These are phyloP conservation scores for Sparassis latifolia DNA, from an alignment of 1,284 basidiomycete genomes.

Conservation along the genomic window DNA sequence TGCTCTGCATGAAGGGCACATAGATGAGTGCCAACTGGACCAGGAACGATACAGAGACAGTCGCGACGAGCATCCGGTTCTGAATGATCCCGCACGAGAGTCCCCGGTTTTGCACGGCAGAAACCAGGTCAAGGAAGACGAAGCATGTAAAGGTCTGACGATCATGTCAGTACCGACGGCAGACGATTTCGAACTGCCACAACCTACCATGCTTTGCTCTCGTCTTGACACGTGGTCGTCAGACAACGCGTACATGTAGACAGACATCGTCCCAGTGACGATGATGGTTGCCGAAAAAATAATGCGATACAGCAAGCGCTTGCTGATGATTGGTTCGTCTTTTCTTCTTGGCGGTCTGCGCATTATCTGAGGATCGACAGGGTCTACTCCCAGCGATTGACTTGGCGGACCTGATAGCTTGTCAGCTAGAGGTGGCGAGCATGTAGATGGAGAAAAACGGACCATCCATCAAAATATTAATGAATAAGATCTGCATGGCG, in stretches of 20 bases:
- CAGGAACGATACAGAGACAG: conserved; percentile 79
- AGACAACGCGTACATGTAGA: conserved; percentile 79
- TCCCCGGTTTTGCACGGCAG: conserved; percentile 91
- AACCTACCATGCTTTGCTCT: conserved; percentile 89
- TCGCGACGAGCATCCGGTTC: conserved; percentile 87
- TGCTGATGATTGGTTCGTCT: conserved; percentile 82
- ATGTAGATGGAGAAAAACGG: conserved; percentile 1
- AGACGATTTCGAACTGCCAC: background rate
- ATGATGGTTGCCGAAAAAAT: conserved; percentile 90
- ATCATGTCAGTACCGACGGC: background rate
- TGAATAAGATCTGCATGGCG: conserved; percentile 98
- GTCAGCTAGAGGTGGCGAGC: background rate
- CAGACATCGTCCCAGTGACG: conserved; percentile 81
- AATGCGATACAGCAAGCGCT: conserved; percentile 71
- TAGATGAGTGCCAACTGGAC: conserved; percentile 87
- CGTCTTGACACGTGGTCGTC: conserved; percentile 78
- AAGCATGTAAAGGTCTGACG: conserved; percentile 93
- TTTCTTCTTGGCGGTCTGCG: conserved; percentile 83
- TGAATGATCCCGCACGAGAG: conserved; percentile 72
- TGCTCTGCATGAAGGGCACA: conserved; percentile 81
- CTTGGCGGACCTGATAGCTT: conserved; percentile 73
- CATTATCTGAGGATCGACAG: conserved; percentile 90
- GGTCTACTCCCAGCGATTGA: conserved; percentile 95
- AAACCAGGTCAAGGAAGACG: conserved; percentile 94
- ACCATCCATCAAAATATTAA: conserved; percentile 99